Evolutionary conservation across 176 grass and related monocot genomes (phyloP).

Genomic region (Oryza rufipogon): DNA sequence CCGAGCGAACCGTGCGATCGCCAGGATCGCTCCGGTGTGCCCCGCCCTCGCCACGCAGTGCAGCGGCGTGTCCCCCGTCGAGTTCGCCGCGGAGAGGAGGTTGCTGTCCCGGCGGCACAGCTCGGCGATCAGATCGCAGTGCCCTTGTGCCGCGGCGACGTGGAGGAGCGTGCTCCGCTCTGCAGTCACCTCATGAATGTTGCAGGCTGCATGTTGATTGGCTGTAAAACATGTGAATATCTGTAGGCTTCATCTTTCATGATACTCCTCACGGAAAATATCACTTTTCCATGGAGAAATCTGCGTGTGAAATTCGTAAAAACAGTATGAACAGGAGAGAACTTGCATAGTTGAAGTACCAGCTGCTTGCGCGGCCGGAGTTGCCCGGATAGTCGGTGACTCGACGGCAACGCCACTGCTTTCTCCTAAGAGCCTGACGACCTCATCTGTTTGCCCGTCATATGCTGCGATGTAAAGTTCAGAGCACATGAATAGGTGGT

Average conservation of each 20-base stretch:
- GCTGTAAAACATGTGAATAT: background rate
- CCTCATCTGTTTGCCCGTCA: background rate
- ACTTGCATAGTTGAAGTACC: too few species aligned
- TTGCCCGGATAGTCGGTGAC: too few species aligned
- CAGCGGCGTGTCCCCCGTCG: conserved; percentile 46
- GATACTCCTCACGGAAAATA: too few species aligned
- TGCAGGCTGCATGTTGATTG: conserved; percentile 23
- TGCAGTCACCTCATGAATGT: conserved; percentile 18
- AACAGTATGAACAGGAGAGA: too few species aligned
- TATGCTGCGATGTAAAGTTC: conserved; percentile 25
- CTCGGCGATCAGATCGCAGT: conserved; percentile 18
- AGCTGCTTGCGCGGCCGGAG: background rate
- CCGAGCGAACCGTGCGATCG: background rate
- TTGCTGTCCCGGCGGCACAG: background rate
- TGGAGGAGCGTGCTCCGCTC: conserved; percentile 51
- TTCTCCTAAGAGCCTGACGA: background rate
- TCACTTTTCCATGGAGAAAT: too few species aligned
- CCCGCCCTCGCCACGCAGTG: conserved; percentile 38
- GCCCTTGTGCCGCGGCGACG: conserved; percentile 41
- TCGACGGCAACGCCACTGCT: background rate
- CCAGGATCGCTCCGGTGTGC: background rate
- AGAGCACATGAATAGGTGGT: conserved; percentile 31
- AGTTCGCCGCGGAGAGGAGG: conserved; percentile 29
- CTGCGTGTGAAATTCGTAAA: too few species aligned
- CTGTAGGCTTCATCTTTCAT: too few species aligned